Evolutionary conservation across 1,139 yeast species (phyloP), one percentile per base, ranked within the genome.

Genomic region (Geotrichum histeridarum): DNA sequence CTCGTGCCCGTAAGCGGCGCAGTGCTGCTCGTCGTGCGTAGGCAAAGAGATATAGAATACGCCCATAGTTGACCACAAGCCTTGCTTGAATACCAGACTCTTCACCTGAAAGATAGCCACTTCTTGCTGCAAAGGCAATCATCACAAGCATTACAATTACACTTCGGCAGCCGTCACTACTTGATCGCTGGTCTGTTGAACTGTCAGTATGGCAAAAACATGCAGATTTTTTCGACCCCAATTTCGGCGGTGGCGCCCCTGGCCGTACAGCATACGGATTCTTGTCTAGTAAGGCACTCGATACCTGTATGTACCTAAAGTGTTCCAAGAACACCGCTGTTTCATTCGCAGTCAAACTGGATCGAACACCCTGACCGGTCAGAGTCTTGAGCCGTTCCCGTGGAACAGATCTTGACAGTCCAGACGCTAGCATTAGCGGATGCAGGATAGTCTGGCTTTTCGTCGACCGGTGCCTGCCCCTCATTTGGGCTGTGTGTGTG

Each of bases 261-360:
- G 31, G 12, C 36, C 15, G 11, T 2, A 30, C 8, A 27, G 11
- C 36, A 27, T 31, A 30, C 18, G 45, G 22, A 4, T 48, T 64
- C 35, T 68, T 72, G 48, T 74, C 76, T 12, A 77, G 62, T 18
- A 77, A 64, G 53, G 73, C 74, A 30, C 78, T 73, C 11, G 78
- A 70, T 6, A 77, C 72, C 3, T 76, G 56, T 6, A 67, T 61
- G 59, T 76, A 77, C 43, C 77, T 67, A 59, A 77, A 76, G 54
- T 76, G 73, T 55, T 77, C 81, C 45, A 73, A 59, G 60, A 77
- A 77, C 50, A 65, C 61, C 27, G 60, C 48, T 14, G 65, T 69
- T 54, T 73, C 77, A 12, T 57, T 60, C 4, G 55, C 58, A 5
- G 64, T 57, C 18, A 73, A 62, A 18, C 59, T 54, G 27, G 68